Evolutionary conservation across 495 filamentous ascomycete genomes (phyloP), one percentile per base, ranked within the genome.

Genomic region (Hyaloscypha bicolor): DNA sequence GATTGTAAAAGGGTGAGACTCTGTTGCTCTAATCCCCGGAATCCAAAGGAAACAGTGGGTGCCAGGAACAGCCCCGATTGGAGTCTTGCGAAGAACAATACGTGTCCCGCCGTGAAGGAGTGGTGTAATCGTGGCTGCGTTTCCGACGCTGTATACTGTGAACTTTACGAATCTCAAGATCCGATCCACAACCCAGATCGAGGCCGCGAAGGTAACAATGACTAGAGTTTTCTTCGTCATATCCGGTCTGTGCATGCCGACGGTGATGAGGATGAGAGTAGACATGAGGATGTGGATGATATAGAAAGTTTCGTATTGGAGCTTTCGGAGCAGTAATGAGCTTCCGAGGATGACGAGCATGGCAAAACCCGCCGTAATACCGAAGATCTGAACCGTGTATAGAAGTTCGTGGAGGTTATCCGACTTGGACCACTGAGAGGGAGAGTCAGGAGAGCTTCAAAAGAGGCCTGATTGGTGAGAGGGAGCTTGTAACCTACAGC

Each of bases 1-100:
- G 64, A 88, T 82, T 21, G 86, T 88, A 62, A 90, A 88, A 0
- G 86, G 87, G 69, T 90, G 87, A 6, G 83, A 85, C 68, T 89
- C 83, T 29, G 85, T 77, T n/a, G 76, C 69, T 53, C 83, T 80
- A 32, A 89, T 80, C 11, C 78, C 76, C 0, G 86, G 87, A 8
- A 88, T 81, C 80, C 81, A 88, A 39, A 88, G 71, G 65, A 86
- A 89, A 62, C 82, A 84, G 70, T 89, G 87, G 45, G 86, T 85
- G 5, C 85, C 86, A 8, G 85, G 81, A n/a, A 71, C 73, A 1
- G 82, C 81, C 19, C 74, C 70, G 11, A 76, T 61, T 2, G 80
- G 74, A 0, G 74, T 70, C 55, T 82, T 85, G 67, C 81, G 78
- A 45, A 88, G 73, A 5, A 84, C 79, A 25, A 88, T 77, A 57